Conservation (phyloP, 306 rosid species). For the Vicia sativa region DNA sequence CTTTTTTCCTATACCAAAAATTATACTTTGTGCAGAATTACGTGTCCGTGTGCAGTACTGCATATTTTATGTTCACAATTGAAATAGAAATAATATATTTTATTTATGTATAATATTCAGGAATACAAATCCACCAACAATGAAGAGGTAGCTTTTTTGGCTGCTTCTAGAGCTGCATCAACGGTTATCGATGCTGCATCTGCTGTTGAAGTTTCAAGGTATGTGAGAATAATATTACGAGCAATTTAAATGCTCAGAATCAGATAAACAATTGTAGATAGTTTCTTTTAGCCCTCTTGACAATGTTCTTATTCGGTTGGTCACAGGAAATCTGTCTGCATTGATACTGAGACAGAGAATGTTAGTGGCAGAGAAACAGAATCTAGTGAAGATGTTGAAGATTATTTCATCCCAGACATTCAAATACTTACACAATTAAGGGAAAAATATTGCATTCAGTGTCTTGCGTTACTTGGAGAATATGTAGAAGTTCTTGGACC, state of each 20-base stretch:
- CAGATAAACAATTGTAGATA: constrained; percentile 7
- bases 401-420: constrained; percentile 69
- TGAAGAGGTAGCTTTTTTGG: constrained; percentile 85
- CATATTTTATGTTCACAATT: not conserved
- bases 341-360: constrained; percentile 47
- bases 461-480: constrained; percentile 91
- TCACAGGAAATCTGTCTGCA: constrained; percentile 62
- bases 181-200: constrained; percentile 93
- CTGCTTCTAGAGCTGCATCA: constrained; percentile 87
- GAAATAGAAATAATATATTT: constrained; percentile 24
- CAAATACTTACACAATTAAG: constrained; percentile 76
- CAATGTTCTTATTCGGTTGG: constrained; percentile 40
- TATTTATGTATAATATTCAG: constrained; percentile 49
- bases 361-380: constrained; percentile 51
- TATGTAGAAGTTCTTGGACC: constrained; percentile 99
- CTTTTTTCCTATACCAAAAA: not conserved
- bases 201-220: constrained; percentile 89
- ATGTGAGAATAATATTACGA: constrained; percentile 31
- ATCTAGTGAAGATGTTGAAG: constrained; percentile 66
- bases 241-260: constrained; percentile 16
- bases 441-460: constrained; percentile 94
- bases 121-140: constrained; percentile 62
- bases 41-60: not conserved
- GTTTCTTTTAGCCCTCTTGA: constrained; percentile 16
- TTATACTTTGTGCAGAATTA: not conserved